Base-by-base conservation (phyloP, 495 filamentous ascomycete species). In the Staphylotrichum longicolle region DNA sequence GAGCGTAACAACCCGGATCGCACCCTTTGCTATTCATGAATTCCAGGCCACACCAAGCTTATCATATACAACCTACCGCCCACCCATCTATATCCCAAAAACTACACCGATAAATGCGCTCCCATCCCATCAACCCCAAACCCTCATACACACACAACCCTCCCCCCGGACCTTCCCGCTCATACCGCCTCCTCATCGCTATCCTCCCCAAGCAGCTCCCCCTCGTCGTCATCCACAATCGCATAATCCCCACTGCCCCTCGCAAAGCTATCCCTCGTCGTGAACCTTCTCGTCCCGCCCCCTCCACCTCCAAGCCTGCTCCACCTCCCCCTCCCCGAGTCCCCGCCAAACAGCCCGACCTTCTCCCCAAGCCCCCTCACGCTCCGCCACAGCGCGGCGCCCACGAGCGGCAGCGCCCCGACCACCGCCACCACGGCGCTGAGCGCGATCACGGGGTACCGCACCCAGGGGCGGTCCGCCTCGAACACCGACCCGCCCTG, bases 221-320 rank as follows among this genome's bases (percentile, higher is more conserved):
- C 93, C 75, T 96, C 94, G 72, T 98, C 94, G 61, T 91, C 86
- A 70, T 92, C 91, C 47, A 96, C 90, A 71, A 88, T 81, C 12
- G 85, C 83, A 73, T 97, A 98, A 70, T 96, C 91, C 7, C 90
- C 86, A 54, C 89, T 81, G 8, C 89, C 88, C 55, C 91, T 86
- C 30, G 90, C 88, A 75, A 98, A 98, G 32, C 87, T 89, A 59
- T 87, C 88, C 66, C 95, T 79, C 33, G 86, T 92, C 37, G 90
- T 91, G 73, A 91, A 98, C 60, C 86, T 85, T 54, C 85, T 76
- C 50, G 72, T 75, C 39, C 69, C 68, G 32, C 85, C 81, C 14
- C 44, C 44, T 14, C 84, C 68, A 34, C 85, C 81, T 14, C 84
- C 68, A 39, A 82, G 61, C 58, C 77, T 71, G 55, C 70, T 71